Evolutionary conservation across 2,329 filamentous ascomycete genomes (phyloP).

Genomic region (Fusarium sublunatum): DNA sequence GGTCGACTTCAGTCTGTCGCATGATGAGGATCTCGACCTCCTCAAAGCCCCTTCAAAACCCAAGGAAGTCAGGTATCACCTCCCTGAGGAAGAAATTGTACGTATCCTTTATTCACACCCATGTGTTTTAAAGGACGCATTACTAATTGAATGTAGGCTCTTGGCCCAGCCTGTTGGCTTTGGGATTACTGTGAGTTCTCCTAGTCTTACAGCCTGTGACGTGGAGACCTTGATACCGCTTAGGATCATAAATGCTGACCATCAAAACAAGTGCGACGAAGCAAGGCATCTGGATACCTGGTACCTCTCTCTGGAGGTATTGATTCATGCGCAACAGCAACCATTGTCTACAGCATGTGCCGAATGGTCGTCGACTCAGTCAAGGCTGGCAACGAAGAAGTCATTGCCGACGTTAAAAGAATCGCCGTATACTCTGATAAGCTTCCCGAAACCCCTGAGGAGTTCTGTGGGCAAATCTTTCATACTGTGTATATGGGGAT

Average conservation of each 20-base stretch:
- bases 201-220: not conserved
- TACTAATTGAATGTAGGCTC: conserved; percentile 18
- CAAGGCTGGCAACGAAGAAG: conserved; percentile 32
- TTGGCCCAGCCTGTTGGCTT: conserved; percentile 31
- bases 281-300: conserved; percentile 25
- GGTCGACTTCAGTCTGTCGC: conserved; percentile 46
- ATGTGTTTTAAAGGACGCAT: not conserved
- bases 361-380: conserved; percentile 56
- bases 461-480: conserved; percentile 60
- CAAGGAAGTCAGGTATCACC: conserved; percentile 31
- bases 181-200: conserved; percentile 25
- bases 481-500: conserved; percentile 69
- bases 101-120: not conserved
- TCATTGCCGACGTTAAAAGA: conserved; percentile 53
- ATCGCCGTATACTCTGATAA: conserved; percentile 39
- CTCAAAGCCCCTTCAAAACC: conserved; percentile 46
- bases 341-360: conserved; percentile 62
- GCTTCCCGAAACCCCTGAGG: conserved; percentile 65
- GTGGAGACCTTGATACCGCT: not conserved
- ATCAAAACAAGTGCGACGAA: conserved; percentile 18
- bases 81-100: conserved; percentile 42
- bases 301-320: conserved; percentile 38
- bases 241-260: not conserved
- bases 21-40: conserved; percentile 46
- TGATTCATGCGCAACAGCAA: conserved; percentile 39